Conservation (phyloP, 2,329 filamentous ascomycete species). For the Gremmenia infestans region DNA sequence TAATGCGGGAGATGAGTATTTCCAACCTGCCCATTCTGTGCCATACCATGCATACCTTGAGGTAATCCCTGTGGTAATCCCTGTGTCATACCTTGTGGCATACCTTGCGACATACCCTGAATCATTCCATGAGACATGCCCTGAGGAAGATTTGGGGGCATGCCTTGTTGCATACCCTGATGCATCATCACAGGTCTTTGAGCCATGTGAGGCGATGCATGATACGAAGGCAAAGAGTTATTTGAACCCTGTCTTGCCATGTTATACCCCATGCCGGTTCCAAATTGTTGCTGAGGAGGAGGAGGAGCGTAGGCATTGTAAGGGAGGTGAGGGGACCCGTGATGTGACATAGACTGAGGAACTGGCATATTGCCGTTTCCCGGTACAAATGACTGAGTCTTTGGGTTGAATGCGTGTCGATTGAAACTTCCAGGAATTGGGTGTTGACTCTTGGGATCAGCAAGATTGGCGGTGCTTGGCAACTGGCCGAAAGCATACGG, state of each 20-base stretch:
- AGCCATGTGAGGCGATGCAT: constrained; percentile 33
- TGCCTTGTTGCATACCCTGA: constrained; percentile 27
- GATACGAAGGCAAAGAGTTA: constrained; percentile 32
- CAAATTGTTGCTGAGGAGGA: constrained; percentile 29
- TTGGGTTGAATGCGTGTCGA: constrained; percentile 85
- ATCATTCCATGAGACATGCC: constrained; percentile 24
- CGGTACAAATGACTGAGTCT: constrained; percentile 88
- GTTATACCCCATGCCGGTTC: constrained; percentile 31
- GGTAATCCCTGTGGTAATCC: constrained; percentile 12
- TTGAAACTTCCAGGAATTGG: constrained; percentile 81
- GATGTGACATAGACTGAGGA: constrained; percentile 35
- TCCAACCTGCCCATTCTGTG: constrained; percentile 30
- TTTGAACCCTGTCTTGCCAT: constrained; percentile 34
- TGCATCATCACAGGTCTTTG: constrained; percentile 31
- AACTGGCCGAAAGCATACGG: constrained; percentile 78
- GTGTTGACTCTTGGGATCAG: constrained; percentile 71
- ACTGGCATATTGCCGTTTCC: constrained; percentile 47
- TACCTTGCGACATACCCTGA: constrained; percentile 18
- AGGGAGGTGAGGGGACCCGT: constrained; percentile 38
- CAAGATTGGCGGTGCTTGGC: constrained; percentile 62
- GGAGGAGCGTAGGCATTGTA: constrained; percentile 35
- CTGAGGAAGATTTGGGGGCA: constrained; percentile 24
- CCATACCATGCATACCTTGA: constrained; percentile 18
- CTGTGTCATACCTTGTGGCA: constrained; percentile 23
- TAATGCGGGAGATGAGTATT: constrained; percentile 49